These are phyloP conservation scores for Clonostachys sp. DNA, from an alignment of 2,329 filamentous ascomycete genomes.

Conservation along the genomic window DNA sequence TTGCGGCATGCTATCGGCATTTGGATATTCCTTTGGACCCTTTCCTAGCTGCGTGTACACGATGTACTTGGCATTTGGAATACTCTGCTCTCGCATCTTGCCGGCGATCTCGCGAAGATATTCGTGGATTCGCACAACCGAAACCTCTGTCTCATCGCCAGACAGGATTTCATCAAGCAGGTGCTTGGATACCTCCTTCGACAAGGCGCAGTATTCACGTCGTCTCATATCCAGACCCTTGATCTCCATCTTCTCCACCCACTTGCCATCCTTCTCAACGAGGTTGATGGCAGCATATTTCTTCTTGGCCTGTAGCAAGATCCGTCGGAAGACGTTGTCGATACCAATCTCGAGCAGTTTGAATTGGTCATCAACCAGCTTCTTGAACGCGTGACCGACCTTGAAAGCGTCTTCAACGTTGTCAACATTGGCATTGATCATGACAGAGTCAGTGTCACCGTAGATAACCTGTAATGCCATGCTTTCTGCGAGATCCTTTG, in stretches of 20 bases:
- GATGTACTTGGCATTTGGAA: slow-evolving; percentile 84
- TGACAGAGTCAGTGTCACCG: slow-evolving; percentile 97
- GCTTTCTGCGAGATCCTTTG: slow-evolving; percentile 90
- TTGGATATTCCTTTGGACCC: slow-evolving; percentile 87
- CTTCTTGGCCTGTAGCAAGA: slow-evolving; percentile 95
- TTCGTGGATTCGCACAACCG: slow-evolving; percentile 87
- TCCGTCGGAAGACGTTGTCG: slow-evolving; percentile 91
- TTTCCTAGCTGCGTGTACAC: slow-evolving; percentile 98
- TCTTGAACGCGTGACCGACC: slow-evolving; percentile 93
- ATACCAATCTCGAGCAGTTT: slow-evolving; percentile 94
- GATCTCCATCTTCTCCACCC: slow-evolving; percentile 90
- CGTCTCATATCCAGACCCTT: slow-evolving; percentile 98
- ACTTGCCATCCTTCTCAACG: slow-evolving; percentile 83
- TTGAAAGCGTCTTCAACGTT: slow-evolving; percentile 86
- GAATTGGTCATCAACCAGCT: slow-evolving; percentile 90
- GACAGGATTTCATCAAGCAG: slow-evolving; percentile 93
- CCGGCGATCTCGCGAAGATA: slow-evolving; percentile 79
- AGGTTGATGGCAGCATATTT: slow-evolving; percentile 98
- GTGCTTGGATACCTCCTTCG: slow-evolving; percentile 88
- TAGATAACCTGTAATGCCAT: slow-evolving; percentile 94
- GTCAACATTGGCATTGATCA: slow-evolving; percentile 99
- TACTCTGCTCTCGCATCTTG: slow-evolving; percentile 77
- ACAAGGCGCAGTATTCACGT: slow-evolving; percentile 92
- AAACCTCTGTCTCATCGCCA: slow-evolving; percentile 84
- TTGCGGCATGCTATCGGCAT: slow-evolving; percentile 91